phyloP scores from a whole-genome alignment of 2,329 filamentous ascomycete species.

The Chaetoscypha palmicola region DNA sequence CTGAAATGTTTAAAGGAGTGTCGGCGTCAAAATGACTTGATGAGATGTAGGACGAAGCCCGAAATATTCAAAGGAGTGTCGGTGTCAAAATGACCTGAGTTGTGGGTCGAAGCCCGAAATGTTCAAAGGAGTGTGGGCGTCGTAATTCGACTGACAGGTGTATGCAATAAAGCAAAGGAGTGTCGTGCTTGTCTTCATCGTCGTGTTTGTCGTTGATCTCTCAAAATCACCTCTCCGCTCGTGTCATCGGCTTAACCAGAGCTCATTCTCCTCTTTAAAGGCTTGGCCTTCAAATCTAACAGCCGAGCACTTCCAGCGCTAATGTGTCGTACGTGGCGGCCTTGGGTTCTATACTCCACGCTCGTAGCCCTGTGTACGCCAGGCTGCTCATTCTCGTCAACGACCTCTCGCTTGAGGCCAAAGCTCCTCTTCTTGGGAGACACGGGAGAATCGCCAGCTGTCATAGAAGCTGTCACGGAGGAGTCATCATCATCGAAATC shows the following conservation, averaged over 20 bases:
- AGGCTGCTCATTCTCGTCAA: slow-evolving; percentile 16
- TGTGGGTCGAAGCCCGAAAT: slow-evolving; percentile 23
- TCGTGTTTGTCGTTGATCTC: slow-evolving; percentile 14
- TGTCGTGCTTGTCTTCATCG: slow-evolving; percentile 28
- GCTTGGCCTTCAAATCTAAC: slow-evolving; percentile 55
- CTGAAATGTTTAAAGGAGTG: slow-evolving; percentile 27
- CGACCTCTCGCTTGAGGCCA: slow-evolving; percentile 11
- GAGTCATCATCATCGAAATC: slow-evolving; percentile 23
- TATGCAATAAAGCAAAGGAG: slow-evolving; percentile 27
- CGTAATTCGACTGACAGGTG: slow-evolving; percentile 21
- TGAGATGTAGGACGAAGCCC: slow-evolving; percentile 16
- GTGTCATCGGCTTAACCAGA: slow-evolving; percentile 16
- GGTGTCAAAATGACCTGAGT: slow-evolving; percentile 8
- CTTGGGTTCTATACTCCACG: slow-evolving; percentile 47
- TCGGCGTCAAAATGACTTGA: slow-evolving; percentile 16
- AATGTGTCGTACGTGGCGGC: slow-evolving; percentile 59
- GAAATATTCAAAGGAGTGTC: slow-evolving; percentile 29
- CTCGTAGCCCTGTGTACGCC: slow-evolving; percentile 60
- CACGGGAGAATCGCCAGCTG: slow-evolving; percentile 22
- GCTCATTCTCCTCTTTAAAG: slow-evolving; percentile 39
- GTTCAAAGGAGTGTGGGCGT: slow-evolving; percentile 29
- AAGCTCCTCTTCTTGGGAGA: slow-evolving; percentile 29
- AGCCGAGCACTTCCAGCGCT: slow-evolving; percentile 73
- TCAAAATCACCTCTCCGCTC: slow-evolving; percentile 3
- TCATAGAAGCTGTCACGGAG: slow-evolving; percentile 12